Conservation (phyloP, 2,329 filamentous ascomycete species). For the Botrytis squamosa region DNA sequence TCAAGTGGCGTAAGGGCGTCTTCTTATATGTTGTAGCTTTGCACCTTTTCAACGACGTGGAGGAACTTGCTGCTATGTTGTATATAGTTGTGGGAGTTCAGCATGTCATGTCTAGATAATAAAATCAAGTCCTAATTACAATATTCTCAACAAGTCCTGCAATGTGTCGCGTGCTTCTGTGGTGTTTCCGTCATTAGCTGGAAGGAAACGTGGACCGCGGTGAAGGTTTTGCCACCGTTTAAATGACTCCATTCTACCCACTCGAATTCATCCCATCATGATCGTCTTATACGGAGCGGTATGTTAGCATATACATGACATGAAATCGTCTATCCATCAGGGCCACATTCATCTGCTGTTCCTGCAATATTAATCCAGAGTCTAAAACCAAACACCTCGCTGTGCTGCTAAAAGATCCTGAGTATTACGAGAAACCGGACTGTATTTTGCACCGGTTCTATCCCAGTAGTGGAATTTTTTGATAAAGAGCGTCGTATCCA, state of each 20-base stretch:
- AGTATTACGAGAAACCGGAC: not conserved
- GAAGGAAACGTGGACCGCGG: too few species aligned
- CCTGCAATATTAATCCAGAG: not conserved
- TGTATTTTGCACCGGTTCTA: not conserved
- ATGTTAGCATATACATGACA: slow-evolving; percentile 9
- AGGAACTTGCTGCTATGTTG: not conserved
- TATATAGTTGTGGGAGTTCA: not conserved
- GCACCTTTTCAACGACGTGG: not conserved
- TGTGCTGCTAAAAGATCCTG: not conserved
- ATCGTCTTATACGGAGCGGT: not conserved
- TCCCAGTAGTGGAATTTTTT: slow-evolving; percentile 56
- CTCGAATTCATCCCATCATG: not conserved
- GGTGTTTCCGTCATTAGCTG: not conserved
- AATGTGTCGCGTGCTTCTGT: not conserved
- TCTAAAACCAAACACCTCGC: slow-evolving; percentile 9
- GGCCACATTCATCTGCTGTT: not conserved
- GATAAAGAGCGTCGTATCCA: slow-evolving; percentile 75
- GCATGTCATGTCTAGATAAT: not conserved
- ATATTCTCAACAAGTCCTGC: not conserved
- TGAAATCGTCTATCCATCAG: not conserved
- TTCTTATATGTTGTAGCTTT: not conserved
- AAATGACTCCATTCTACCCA: not conserved
- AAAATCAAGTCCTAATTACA: not conserved
- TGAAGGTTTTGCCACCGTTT: not conserved
- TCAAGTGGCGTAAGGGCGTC: not conserved